Base-by-base conservation (phyloP, 164 flowering plant species). In the Echeveria elegans region DNA sequence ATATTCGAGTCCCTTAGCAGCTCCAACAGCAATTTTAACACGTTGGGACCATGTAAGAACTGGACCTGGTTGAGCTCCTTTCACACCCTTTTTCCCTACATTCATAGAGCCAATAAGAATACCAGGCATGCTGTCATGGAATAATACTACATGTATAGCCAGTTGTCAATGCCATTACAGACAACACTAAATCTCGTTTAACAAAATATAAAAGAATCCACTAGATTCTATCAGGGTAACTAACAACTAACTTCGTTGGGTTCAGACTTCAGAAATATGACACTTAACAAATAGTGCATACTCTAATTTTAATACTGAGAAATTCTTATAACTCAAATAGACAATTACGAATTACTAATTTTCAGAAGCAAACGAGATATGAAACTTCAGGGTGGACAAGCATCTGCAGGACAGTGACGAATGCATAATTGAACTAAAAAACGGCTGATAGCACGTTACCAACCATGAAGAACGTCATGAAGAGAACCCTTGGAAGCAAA, bases 1-100 rank as follows among this genome's bases (percentile, higher is more conserved):
- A 72, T 85, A 88, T 68, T 88, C 97, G 21, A 88, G 89, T 62
- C 97, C 97, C 77, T 75, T 87, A 32, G 97, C 90, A 8, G 92
- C 89, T 14, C 95, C 95, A 47, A 90, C 87, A 72, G 95, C 95
- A 77, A 90, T 90, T 75, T 87, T 88, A 16, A 90, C 97, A 68
- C 95, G 77, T 69, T 87, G 95, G 28, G 82, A 72, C 97, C 97
- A 90, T 71, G 92, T 80, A 31, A 90, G 76, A 72, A 86, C 85
- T 18, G 87, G 86, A 74, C 91, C 95, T 24, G 89, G 95, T 68
- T 86, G 85, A 47, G 97, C 87, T 65, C 92, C 97, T 80, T 86
- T 87, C 12, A 86, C 89, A 59, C 90, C 90, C 81, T 87, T 87
- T 65, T 82, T 72, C 52, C 92, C 96, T 87, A 69, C 43, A 52